Conservation (phyloP, 2,329 filamentous ascomycete genomes). For the Fusarium camptoceras region DNA sequence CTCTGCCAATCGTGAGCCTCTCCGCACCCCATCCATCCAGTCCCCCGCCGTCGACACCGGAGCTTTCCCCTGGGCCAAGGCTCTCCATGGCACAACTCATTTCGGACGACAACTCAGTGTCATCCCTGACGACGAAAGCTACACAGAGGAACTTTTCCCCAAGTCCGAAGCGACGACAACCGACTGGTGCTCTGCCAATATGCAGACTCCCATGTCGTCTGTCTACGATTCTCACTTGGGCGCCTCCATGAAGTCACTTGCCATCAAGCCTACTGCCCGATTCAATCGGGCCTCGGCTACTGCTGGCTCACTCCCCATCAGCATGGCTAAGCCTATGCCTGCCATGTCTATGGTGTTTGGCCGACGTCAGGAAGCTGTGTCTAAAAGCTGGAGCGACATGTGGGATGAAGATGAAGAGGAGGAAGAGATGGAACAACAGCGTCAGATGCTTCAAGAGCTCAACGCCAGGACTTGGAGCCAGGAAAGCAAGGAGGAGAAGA, state of each 20-base stretch:
- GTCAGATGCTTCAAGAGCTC: conserved; percentile 66
- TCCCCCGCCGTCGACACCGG: conserved; percentile 84
- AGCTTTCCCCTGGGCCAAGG: conserved; percentile 95
- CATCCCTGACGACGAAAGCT: conserved; percentile 84
- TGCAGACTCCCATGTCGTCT: conserved; percentile 83
- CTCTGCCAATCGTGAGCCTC: conserved; percentile 91
- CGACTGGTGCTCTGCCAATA: conserved; percentile 83
- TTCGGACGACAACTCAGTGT: conserved; percentile 86
- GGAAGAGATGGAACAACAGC: conserved; percentile 70
- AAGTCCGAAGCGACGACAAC: conserved; percentile 76
- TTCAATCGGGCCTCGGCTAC: conserved; percentile 65
- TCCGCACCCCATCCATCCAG: conserved; percentile 94
- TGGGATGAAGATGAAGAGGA: conserved; percentile 92
- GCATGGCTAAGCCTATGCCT: conserved; percentile 79
- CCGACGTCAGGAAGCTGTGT: conserved; percentile 80
- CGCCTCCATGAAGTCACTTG: conserved; percentile 81
- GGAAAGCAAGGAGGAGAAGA: conserved; percentile 66
- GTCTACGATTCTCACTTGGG: conserved; percentile 85
- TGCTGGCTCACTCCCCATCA: conserved; percentile 80
- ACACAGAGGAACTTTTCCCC: conserved; percentile 87
- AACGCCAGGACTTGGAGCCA: conserved; percentile 85
- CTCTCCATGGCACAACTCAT: conserved; percentile 79
- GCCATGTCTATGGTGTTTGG: conserved; percentile 86
- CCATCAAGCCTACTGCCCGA: conserved; percentile 59
- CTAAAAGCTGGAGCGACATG: conserved; percentile 99